Conservation (phyloP, 1,139 yeast genomes). For the Pichia sorboxylosa region DNA sequence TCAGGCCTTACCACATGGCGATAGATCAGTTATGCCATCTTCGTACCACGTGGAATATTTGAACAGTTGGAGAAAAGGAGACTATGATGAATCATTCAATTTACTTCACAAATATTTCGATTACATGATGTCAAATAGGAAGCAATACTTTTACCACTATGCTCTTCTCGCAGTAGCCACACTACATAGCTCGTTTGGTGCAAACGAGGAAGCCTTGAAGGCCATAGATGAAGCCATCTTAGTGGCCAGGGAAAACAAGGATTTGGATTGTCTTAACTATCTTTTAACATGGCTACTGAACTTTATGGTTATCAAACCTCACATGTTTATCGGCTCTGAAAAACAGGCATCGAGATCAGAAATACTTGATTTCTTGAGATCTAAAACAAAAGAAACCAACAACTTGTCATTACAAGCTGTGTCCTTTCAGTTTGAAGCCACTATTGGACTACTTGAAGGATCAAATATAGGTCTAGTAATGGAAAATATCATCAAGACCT, state of each 20-base stretch:
- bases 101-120: conserved; percentile 75
- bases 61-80: conserved; percentile 47
- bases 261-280: conserved; percentile 59
- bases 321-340: conserved; percentile 33
- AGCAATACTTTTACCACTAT: conserved; percentile 62
- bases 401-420: conserved; percentile 43
- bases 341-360: conserved; percentile 38
- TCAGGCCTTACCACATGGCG: conserved; percentile 38
- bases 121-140: conserved; percentile 64
- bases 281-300: conserved; percentile 73
- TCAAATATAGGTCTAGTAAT: conserved; percentile 34
- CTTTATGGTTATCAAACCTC: conserved; percentile 59
- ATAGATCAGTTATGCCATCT: conserved; percentile 47
- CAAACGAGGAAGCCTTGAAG: conserved; percentile 61
- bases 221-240: conserved; percentile 82
- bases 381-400: conserved; percentile 40
- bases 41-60: conserved; percentile 55
- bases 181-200: conserved; percentile 66
- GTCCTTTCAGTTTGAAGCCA: conserved; percentile 49
- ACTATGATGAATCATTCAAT: conserved; percentile 65
- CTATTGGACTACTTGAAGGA: conserved; percentile 41
- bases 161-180: conserved; percentile 73
- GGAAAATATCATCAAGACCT: conserved; percentile 44
- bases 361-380: conserved; percentile 49
- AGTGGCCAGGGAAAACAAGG: conserved; percentile 80